Percentiles rank a stretch among this genome's conserved stretches.
Evolutionary conservation across 768 basidiomycete genomes (phyloP).

Genomic region (Macrolepiota dolichaula): DNA sequence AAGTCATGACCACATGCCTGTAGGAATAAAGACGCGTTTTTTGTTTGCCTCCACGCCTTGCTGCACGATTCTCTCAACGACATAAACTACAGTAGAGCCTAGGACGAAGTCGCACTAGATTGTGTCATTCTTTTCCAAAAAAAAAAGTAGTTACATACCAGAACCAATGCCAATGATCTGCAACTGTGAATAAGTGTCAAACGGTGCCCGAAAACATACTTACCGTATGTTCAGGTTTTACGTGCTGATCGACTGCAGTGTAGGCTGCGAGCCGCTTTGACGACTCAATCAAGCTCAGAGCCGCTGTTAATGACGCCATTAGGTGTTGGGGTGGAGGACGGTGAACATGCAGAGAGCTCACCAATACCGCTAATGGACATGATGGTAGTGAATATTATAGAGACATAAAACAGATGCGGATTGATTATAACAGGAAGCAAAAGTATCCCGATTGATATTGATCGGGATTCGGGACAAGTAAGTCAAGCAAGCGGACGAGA

Average conservation of each 20-base stretch:
- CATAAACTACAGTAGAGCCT: constrained; percentile 95
- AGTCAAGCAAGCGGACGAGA: background rate
- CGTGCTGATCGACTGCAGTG: constrained; percentile 89
- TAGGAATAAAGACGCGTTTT: constrained; percentile 85
- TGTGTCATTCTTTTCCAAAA: background rate
- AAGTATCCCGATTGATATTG: background rate
- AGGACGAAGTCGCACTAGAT: background rate
- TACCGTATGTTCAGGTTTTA: constrained; percentile 80
- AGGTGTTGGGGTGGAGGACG: background rate
- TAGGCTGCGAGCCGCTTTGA: constrained; percentile 91
- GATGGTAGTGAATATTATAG: background rate
- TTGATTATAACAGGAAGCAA: constrained; percentile 3
- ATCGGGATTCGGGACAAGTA: background rate
- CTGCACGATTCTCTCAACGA: constrained; percentile 89
- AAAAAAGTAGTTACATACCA: constrained; percentile 36
- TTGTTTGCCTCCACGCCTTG: constrained; percentile 78
- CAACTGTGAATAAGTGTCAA: background rate
- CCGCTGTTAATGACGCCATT: background rate
- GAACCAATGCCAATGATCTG: constrained; percentile 89
- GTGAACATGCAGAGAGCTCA: background rate
- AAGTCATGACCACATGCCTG: constrained; percentile 43
- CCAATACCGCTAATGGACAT: background rate
- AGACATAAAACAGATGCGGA: background rate
- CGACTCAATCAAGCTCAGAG: constrained; percentile 59
- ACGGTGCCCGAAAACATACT: constrained; percentile 17